phyloP scores from a whole-genome alignment of 2,329 filamentous ascomycete genomes.

The Clarireedia monteithiana region DNA sequence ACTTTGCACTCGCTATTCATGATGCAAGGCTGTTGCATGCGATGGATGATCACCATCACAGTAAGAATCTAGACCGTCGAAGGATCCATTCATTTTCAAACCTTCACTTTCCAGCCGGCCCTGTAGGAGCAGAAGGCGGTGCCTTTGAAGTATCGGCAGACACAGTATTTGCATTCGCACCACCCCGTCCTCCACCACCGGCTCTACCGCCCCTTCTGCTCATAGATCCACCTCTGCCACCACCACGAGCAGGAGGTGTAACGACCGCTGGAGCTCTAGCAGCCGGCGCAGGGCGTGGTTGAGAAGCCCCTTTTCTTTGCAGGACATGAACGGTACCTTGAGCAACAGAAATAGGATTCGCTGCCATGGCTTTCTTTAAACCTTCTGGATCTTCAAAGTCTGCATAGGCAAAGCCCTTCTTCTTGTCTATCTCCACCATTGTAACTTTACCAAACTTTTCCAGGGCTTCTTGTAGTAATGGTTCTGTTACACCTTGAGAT shows the following conservation, averaged over 20 bases:
- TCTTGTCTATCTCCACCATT: slow-evolving; percentile 85
- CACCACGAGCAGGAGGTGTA: slow-evolving; percentile 17
- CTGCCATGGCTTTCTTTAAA: slow-evolving; percentile 70
- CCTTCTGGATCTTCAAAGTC: slow-evolving; percentile 71
- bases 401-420: slow-evolving; percentile 90
- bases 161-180: slow-evolving; percentile 5
- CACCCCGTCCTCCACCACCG: slow-evolving; percentile 17
- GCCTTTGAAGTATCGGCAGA: slow-evolving; percentile 12
- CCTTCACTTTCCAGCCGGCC: slow-evolving; percentile 21
- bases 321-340: slow-evolving; percentile 82
- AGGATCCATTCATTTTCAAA: too few relatives aligned
- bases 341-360: slow-evolving; percentile 74
- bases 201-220: slow-evolving; percentile 21
- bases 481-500: slow-evolving; percentile 85
- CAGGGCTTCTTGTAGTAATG: slow-evolving; percentile 67
- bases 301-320: slow-evolving; percentile 73
- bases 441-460: slow-evolving; percentile 65
- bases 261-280: slow-evolving; percentile 19
- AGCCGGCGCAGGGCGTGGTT: slow-evolving; percentile 70
- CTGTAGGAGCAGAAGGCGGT: slow-evolving; percentile 16
- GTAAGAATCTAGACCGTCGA: too few relatives aligned
- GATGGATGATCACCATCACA: too few relatives aligned
- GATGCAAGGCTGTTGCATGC: too few relatives aligned
- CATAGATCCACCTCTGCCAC: slow-evolving; percentile 20
- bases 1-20: too few relatives aligned